These are phyloP conservation scores for Cronartium quercuum DNA, from an alignment of 1,284 basidiomycete genomes.

Conservation along the genomic window DNA sequence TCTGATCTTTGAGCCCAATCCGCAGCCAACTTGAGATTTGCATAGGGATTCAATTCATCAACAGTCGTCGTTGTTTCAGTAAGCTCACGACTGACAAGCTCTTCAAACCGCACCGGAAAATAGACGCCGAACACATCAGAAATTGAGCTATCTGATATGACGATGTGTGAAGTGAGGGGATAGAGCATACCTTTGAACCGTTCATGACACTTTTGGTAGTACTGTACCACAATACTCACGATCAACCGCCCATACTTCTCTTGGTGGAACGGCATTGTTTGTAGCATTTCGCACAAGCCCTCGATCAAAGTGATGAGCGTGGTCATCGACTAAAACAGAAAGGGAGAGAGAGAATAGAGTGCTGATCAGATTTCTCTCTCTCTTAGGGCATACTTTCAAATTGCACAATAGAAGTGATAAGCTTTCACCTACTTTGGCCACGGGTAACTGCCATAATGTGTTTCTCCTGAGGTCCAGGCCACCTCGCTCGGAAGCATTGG, in stretches of 20 bases:
- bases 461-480: slow-evolving; percentile 41
- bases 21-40: slow-evolving; percentile 58
- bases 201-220: slow-evolving; percentile 87
- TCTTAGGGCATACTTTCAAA: background rate
- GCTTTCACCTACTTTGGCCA: slow-evolving; percentile 63
- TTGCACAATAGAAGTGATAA: slow-evolving; percentile 2
- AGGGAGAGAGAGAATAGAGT: background rate
- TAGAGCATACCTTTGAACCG: slow-evolving; percentile 60
- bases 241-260: slow-evolving; percentile 92
- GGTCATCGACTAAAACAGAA: slow-evolving; percentile 60
- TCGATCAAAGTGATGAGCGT: slow-evolving; percentile 85
- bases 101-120: slow-evolving; percentile 6
- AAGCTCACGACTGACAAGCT: slow-evolving; percentile 41
- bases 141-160: background rate
- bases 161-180: background rate
- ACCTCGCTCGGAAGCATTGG: background rate
- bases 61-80: slow-evolving; percentile 32
- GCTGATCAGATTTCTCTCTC: background rate
- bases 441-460: slow-evolving; percentile 61
- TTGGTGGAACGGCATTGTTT: slow-evolving; percentile 87
- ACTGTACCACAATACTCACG: slow-evolving; percentile 90
- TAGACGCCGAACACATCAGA: too few relatives aligned
- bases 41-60: slow-evolving; percentile 1
- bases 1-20: slow-evolving; percentile 81
- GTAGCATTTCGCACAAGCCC: slow-evolving; percentile 84